Evolutionary conservation across 1,284 basidiomycete genomes (phyloP), one percentile per base, ranked within the genome.

Genomic region (Apiotrichum laibachii): DNA sequence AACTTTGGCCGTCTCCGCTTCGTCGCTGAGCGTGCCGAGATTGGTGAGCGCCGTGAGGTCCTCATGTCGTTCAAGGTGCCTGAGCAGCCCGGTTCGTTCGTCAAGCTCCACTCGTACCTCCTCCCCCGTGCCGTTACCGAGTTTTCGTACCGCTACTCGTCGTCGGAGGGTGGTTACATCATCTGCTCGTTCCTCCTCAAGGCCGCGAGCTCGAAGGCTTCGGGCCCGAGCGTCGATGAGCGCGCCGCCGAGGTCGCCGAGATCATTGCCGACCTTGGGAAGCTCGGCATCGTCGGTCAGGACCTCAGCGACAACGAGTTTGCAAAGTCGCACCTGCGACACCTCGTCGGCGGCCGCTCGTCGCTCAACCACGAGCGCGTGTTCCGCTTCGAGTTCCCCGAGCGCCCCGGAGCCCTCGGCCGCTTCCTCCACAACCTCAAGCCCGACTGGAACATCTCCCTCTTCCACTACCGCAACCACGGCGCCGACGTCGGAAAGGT

Each of bases 391-490:
- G 94, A 95, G 73, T 99, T 99, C 76, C 96, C 96, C 2, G 96
- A 99, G 77, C 82, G 95, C 56, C 95, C 93, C 6, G 89, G 88
- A 5, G 95, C 95, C 1, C 80, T 99, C 58, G 85, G 89, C 49
- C 90, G 89, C 68, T 99, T 99, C 81, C 81, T 97, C 64, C 80
- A 86, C 21, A 88, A 88, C 5, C 77, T 99, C 54, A 88, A 88
- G 53, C 82, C 85, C 34, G 88, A 86, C 16, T 98, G 94, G 92
- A 98, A 96, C 78, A 91, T 99, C 55, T 89, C 91, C 1, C 78
- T 99, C 62, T 99, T 98, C 81, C 96, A 99, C 77, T 99, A 99
- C 79, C 84, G 95, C 59, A 97, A 97, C 76, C 94, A 99, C 67
- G 95, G 95, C 35, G 92, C 88, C 69, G 93, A 97, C 72, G 82